Base-by-base conservation (phyloP, 2,329 filamentous ascomycete genomes). In the Botrytis paeoniae region DNA sequence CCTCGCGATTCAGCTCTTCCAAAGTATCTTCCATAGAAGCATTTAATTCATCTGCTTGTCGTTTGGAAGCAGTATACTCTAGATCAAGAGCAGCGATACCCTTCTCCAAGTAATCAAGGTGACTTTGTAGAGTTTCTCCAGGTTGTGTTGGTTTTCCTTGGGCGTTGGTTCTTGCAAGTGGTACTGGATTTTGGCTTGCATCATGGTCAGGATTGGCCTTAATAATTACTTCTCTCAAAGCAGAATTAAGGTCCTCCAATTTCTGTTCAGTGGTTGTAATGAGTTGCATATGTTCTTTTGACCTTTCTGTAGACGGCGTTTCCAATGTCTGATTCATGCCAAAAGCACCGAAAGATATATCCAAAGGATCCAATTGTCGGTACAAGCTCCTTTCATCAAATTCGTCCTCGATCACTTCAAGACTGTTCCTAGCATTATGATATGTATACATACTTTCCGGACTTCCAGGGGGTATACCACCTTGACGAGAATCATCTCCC, bases 311-410 rank as follows among this genome's bases (percentile, higher is more conserved):
- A 60, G 74, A 74, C 32, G 74, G 71, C 14, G 69, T 68, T 43
- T 59, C 68, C 64, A 74, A 66, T 61, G 62, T 73, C 3, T 76
- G 70, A 32, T 73, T 73, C 35, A 73, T 62, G 59, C 73, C 73
- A n/a, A 80, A 74, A 80, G 81, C 60, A 9, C 73, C 60, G n/a
- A 74, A 76, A 54, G 77, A 76, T 35, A 84, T 86, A 75, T 92
- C 89, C 32, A 91, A 81, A 73, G 89, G 87, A 76, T 94, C 92
- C 9, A 92, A 87, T 18, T 90, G 87, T 70, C 88, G 85, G 79
- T 95, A 96, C 12, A 94, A 84, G 79, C 90, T 93, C 73, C 90
- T 86, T 76, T 96, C 93, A 78, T 97, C 93, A 78, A 97, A 94
- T 65, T 91, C 87, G 73, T 89, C 83, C 10, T 89, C 86, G 14